Percentiles rank a stretch among this genome's conserved stretches.
phyloP scores from a whole-genome alignment of 768 basidiomycete genomes.

The Pluteus cervinus region DNA sequence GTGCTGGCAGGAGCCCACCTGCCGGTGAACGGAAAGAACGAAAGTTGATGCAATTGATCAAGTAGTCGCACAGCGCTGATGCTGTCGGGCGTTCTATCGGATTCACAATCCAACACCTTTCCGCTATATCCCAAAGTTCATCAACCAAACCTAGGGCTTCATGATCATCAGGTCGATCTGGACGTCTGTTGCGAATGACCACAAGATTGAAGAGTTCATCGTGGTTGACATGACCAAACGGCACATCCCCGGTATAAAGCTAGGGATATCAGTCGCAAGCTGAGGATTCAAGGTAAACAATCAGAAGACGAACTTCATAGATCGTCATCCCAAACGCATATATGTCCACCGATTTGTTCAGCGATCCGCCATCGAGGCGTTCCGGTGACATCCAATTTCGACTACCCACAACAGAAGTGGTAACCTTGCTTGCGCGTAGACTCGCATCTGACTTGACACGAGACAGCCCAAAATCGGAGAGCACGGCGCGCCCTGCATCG shows the following conservation, averaged over 20 bases:
- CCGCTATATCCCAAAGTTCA: constrained; percentile 15
- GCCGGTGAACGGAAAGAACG: too few relatives aligned
- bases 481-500: constrained; percentile 21
- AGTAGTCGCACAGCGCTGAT: constrained; percentile 8
- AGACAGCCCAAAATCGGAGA: constrained; percentile 36
- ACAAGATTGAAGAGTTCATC: constrained; percentile 10
- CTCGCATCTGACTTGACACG: constrained; percentile 25
- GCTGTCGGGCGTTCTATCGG: constrained; percentile 13
- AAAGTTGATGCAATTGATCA: too few relatives aligned
- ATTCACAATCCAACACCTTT: constrained; percentile 14
- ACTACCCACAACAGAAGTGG: constrained; percentile 24
- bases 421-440: constrained; percentile 32
- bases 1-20: too few relatives aligned
- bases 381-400: constrained; percentile 35
- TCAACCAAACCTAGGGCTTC: constrained; percentile 15
- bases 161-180: constrained; percentile 13
- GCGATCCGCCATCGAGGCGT: constrained; percentile 14
- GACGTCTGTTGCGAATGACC: constrained; percentile 10
- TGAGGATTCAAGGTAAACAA: too few relatives aligned
- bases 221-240: constrained; percentile 10
- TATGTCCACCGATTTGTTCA: constrained; percentile 21
- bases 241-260: constrained; percentile 14
- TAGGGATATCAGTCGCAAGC: too few relatives aligned
- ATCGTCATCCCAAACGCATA: constrained; percentile 32
- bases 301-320: constrained; percentile 27